Evolutionary conservation across 2,329 filamentous ascomycete genomes (phyloP), one percentile per base, ranked within the genome.

Genomic region (Venturia nashicola): DNA sequence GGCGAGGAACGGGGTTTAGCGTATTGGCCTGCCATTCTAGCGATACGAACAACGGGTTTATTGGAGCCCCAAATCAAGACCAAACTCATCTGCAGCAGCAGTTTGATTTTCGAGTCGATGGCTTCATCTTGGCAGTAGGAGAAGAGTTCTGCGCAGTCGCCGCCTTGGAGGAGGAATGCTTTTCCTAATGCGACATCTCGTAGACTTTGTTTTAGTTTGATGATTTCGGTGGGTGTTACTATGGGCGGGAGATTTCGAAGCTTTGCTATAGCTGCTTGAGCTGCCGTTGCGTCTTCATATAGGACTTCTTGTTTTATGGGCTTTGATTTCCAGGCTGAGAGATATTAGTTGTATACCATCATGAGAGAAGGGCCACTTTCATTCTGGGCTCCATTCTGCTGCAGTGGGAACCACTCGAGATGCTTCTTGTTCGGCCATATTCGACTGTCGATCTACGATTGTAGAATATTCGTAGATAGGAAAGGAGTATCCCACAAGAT

Each of bases 71-170:
- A 97, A 74, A 97, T 92, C 66, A 99, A 81, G 0, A 99, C 90
- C 69, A 99, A 79, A 68, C 90, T 96, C 93, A 99, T 97, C 78
- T 99, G 94, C 65, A 99, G 80, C 39, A 99, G 83, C 34, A 99
- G 84, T 78, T 97, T 97, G 76, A 97, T 91, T 80, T 97, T 99
- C 67, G 90, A 88, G 77, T 97, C 91, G 69, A 99, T 97, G 68
- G 89, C 88, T 16, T 84, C 83, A 73, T 91, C 88, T 70, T 89
- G 87, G 76, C 94, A 99, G 80, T 99, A 99, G 75, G 94, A 91
- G 72, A 99, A 99, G 11, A 97, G 83, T 78, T 99, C 94, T 18
- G 94, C 94, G 72, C 94, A 99, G 77, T 99, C 94, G 59, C 93
- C 94, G 66, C 94, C 94, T 78, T 99, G 94, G 4, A 99, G 84